Conservation (phyloP, 495 filamentous ascomycete species). For the Aspergillus indologenus region DNA sequence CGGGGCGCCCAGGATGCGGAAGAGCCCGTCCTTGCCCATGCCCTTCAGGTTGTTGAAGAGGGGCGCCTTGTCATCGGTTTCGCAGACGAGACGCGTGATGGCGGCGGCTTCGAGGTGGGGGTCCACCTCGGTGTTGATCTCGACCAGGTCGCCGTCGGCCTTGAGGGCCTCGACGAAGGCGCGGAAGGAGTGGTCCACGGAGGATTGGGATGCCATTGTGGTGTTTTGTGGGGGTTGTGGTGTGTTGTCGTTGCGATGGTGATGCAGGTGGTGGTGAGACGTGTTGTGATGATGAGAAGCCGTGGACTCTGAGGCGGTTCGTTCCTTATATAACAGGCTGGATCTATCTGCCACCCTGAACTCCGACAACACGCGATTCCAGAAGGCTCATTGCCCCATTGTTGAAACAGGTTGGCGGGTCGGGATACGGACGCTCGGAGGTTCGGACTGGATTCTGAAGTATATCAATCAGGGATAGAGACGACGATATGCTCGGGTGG, state of each 20-base stretch:
- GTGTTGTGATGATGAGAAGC: neutral
- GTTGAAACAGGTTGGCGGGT: neutral
- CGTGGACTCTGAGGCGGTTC: neutral
- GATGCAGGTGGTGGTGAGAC: neutral
- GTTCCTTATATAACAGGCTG: neutral
- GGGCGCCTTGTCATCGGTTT: constrained; percentile 36
- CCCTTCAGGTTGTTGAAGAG: constrained; percentile 40
- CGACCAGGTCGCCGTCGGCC: constrained; percentile 33
- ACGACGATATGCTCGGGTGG: too few relatives aligned
- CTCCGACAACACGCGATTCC: neutral
- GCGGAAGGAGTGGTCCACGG: constrained; percentile 22
- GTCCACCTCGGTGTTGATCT: constrained; percentile 30
- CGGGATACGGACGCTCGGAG: neutral
- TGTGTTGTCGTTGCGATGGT: too few relatives aligned
- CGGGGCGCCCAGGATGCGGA: constrained; percentile 38
- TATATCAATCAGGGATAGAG: too few relatives aligned
- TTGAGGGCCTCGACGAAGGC: constrained; percentile 31
- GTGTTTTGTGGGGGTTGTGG: neutral
- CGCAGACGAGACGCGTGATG: constrained; percentile 34
- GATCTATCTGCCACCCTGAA: neutral
- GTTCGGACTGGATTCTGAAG: too few relatives aligned
- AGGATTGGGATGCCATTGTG: neutral
- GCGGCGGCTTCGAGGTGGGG: constrained; percentile 36
- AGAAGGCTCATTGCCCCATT: neutral
- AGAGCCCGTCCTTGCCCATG: constrained; percentile 27